Evolutionary conservation across 192 early-diverging fungal genomes (phyloP).

Genomic region (Mortierella antarctica): DNA sequence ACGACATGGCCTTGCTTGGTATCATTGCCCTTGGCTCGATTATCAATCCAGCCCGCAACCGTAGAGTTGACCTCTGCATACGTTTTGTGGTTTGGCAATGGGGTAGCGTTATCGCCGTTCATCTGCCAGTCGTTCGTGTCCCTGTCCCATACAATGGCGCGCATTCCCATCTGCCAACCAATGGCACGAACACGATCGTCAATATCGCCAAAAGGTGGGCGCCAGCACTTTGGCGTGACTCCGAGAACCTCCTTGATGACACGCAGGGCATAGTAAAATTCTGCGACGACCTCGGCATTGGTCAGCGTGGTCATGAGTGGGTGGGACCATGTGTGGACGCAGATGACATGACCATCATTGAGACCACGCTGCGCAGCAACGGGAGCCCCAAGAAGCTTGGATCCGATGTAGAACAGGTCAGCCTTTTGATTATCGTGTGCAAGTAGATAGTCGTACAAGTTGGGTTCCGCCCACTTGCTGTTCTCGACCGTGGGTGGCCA

Average conservation of each 20-base stretch:
- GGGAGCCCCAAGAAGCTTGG: constrained; percentile 52
- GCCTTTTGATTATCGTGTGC: constrained; percentile 52
- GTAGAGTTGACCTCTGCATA: constrained; percentile 45
- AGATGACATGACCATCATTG: constrained; percentile 61
- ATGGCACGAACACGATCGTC: constrained; percentile 61
- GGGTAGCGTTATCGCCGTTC: constrained; percentile 24
- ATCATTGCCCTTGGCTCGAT: constrained; percentile 40
- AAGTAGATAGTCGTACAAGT: constrained; percentile 55
- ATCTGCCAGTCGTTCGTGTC: constrained; percentile 55
- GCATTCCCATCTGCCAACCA: constrained; percentile 57
- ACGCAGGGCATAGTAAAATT: constrained; percentile 23
- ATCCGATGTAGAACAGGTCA: constrained; percentile 56
- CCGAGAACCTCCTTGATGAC: constrained; percentile 57
- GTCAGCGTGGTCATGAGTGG: constrained; percentile 54
- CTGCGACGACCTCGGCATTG: constrained; percentile 56
- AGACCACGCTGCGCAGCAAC: constrained; percentile 17
- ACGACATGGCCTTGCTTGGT: constrained; percentile 46
- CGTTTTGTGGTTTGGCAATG: constrained; percentile 23
- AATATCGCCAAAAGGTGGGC: constrained; percentile 62
- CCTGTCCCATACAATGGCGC: constrained; percentile 24
- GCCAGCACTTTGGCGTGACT: constrained; percentile 53
- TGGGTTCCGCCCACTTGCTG: constrained; percentile 44
- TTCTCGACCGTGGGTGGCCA: constrained; percentile 16
- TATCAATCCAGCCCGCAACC: constrained; percentile 52
- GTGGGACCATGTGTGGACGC: constrained; percentile 66